These are phyloP conservation scores for Hyaloperonospora brassicae DNA, from an alignment of 352 stramenopile genomes.

Conservation along the genomic window DNA sequence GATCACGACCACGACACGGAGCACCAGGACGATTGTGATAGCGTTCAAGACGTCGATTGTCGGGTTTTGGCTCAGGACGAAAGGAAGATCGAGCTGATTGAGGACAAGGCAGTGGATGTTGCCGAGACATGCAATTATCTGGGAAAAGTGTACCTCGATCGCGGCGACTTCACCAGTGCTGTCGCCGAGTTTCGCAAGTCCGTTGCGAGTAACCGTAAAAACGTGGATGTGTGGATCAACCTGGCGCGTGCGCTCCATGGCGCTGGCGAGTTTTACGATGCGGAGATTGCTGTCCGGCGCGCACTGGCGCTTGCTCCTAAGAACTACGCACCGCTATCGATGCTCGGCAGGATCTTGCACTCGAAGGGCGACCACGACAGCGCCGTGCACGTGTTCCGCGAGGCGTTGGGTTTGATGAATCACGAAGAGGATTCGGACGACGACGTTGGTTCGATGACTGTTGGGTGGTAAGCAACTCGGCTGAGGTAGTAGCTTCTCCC, in stretches of 20 bases:
- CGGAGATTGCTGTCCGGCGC: slow-evolving; percentile 53
- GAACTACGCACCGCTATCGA: slow-evolving; percentile 61
- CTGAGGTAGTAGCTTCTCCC: slow-evolving; percentile 1
- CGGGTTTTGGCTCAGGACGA: slow-evolving; percentile 25
- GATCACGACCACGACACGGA: slow-evolving; percentile 25
- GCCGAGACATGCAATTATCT: slow-evolving; percentile 69
- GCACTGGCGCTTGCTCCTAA: slow-evolving; percentile 42
- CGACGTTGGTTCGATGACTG: slow-evolving; percentile 68
- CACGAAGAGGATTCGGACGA: slow-evolving; percentile 62
- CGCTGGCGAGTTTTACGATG: slow-evolving; percentile 49
- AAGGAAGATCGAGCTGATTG: slow-evolving; percentile 25
- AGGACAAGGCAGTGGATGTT: slow-evolving; percentile 50
- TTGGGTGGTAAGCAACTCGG: slow-evolving; percentile 47
- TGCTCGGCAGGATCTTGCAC: slow-evolving; percentile 80
- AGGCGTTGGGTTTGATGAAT: slow-evolving; percentile 65
- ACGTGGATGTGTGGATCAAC: slow-evolving; percentile 72
- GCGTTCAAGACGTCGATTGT: slow-evolving; percentile 13
- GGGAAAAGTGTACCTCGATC: slow-evolving; percentile 58
- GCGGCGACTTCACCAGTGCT: slow-evolving; percentile 48
- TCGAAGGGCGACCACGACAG: slow-evolving; percentile 69
- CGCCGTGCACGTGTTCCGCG: slow-evolving; percentile 67
- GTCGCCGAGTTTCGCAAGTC: slow-evolving; percentile 68
- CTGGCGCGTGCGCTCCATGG: slow-evolving; percentile 55
- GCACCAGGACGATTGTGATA: slow-evolving; percentile 16
- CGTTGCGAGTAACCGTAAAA: slow-evolving; percentile 48